Conservation (phyloP, 805 yeast species). For the Cyberlindnera mycetangii region DNA sequence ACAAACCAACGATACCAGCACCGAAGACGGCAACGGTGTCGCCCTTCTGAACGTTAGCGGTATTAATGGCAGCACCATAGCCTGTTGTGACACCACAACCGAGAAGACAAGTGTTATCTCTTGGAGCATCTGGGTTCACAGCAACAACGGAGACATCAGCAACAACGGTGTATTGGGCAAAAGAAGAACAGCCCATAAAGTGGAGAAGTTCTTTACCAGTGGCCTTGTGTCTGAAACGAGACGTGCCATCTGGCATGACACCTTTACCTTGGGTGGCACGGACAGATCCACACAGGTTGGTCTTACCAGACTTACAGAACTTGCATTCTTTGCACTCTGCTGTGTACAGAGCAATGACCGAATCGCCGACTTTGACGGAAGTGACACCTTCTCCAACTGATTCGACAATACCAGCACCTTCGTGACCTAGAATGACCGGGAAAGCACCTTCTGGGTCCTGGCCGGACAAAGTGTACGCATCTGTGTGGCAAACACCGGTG, state of each 20-base stretch:
- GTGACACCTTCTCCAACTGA: slow-evolving; percentile 93
- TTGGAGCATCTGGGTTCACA: slow-evolving; percentile 77
- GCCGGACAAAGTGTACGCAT: slow-evolving; percentile 94
- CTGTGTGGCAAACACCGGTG: slow-evolving; percentile 98
- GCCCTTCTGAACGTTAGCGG: slow-evolving; percentile 87
- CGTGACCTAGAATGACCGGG: slow-evolving; percentile 94
- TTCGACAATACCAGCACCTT: slow-evolving; percentile 97
- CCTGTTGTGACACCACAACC: slow-evolving; percentile 99
- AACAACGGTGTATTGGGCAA: slow-evolving; percentile 95
- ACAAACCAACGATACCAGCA: slow-evolving; percentile 95
- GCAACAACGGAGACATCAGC: slow-evolving; percentile 97
- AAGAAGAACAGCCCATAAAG: slow-evolving; percentile 98
- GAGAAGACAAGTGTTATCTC: slow-evolving; percentile 84
- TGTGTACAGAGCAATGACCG: slow-evolving; percentile 90
- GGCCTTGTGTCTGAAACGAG: slow-evolving; percentile 69
- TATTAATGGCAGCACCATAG: slow-evolving; percentile 93
- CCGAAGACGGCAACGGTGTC: slow-evolving; percentile 97
- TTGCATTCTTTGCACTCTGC: slow-evolving; percentile 96
- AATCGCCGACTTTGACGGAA: slow-evolving; percentile 87
- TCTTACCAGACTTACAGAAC: slow-evolving; percentile 92
- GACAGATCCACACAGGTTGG: slow-evolving; percentile 92
- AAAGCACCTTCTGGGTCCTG: slow-evolving; percentile 95
- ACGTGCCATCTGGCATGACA: slow-evolving; percentile 97
- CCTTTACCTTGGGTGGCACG: slow-evolving; percentile 98
- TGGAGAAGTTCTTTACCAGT: slow-evolving; percentile 84